Conservation (phyloP, 2,329 filamentous ascomycete species). For the Herpomyces periplanetae region DNA sequence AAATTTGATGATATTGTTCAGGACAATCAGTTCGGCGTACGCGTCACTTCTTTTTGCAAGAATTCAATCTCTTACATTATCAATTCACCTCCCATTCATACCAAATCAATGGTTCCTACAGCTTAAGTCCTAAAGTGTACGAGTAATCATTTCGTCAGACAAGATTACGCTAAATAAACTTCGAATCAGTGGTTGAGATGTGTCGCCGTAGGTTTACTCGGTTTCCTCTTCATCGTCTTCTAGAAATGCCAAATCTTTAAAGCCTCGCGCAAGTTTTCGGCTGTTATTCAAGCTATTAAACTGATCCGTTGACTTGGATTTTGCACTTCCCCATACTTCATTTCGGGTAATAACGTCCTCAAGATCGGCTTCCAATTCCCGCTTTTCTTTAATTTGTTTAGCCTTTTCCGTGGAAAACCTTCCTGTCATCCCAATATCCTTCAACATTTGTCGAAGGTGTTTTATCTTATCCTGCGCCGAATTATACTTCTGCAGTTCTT, state of each 20-base stretch:
- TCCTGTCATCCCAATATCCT: conserved; percentile 50
- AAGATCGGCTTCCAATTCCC: conserved; percentile 48
- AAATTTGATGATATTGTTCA: too few relatives aligned
- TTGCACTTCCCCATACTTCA: conserved; percentile 25
- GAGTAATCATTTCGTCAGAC: too few relatives aligned
- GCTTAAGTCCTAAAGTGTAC: too few relatives aligned
- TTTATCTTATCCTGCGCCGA: conserved; percentile 38
- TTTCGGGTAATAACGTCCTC: conserved; percentile 52
- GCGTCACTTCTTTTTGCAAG: too few relatives aligned
- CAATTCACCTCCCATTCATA: too few relatives aligned
- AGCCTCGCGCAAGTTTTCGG: conserved; percentile 9
- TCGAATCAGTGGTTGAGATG: too few relatives aligned
- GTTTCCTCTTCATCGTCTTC: conserved; percentile 24
- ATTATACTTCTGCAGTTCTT: conserved; percentile 35
- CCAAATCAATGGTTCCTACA: too few relatives aligned
- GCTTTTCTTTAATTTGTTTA: conserved; percentile 42
- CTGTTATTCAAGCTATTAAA: conserved; percentile 9
- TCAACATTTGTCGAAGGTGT: conserved; percentile 38
- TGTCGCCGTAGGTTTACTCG: too few relatives aligned
- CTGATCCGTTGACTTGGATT: conserved; percentile 8
- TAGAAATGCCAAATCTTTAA: conserved; percentile 16
- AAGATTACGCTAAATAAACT: too few relatives aligned
- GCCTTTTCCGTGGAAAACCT: conserved; percentile 56
- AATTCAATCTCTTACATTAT: too few relatives aligned
- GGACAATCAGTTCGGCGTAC: too few relatives aligned